phyloP scores from a whole-genome alignment of 768 basidiomycete species.

The Trametopsis cervina region DNA sequence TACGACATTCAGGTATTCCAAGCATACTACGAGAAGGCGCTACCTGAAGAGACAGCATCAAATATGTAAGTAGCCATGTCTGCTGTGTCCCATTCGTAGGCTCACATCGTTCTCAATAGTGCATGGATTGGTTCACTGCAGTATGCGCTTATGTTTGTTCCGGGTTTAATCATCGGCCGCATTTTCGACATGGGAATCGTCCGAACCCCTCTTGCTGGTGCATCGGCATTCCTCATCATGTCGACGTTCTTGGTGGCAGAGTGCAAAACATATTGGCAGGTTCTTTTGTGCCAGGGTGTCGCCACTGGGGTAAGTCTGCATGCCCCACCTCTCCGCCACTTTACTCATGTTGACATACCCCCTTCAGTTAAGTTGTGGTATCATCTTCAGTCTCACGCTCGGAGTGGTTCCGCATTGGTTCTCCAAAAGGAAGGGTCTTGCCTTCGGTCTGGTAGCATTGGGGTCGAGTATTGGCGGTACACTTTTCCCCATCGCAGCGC shows the following conservation, averaged over 20 bases:
- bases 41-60: slow-evolving; percentile 46
- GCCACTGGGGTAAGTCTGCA: slow-evolving; percentile 46
- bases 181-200: slow-evolving; percentile 72
- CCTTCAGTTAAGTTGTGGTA: slow-evolving; percentile 31
- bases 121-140: slow-evolving; percentile 77
- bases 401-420: slow-evolving; percentile 72
- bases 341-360: neutral
- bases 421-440: slow-evolving; percentile 46
- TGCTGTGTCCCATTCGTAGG: neutral
- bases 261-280: slow-evolving; percentile 73
- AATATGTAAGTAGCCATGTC: slow-evolving; percentile 42
- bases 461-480: slow-evolving; percentile 69
- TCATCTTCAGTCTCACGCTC: slow-evolving; percentile 56
- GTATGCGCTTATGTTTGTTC: slow-evolving; percentile 59
- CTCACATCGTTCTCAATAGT: slow-evolving; percentile 33
- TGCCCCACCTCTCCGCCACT: neutral
- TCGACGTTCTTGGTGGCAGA: slow-evolving; percentile 63
- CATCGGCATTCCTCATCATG: slow-evolving; percentile 43
- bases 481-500: slow-evolving; percentile 54
- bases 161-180: slow-evolving; percentile 57
- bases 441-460: slow-evolving; percentile 54
- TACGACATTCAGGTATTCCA: slow-evolving; percentile 66
- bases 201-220: slow-evolving; percentile 38
- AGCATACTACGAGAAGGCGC: slow-evolving; percentile 53
- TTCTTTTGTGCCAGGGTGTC: slow-evolving; percentile 68